Conservation (phyloP, 345 rosid genomes). For the Acer saccharum region DNA sequence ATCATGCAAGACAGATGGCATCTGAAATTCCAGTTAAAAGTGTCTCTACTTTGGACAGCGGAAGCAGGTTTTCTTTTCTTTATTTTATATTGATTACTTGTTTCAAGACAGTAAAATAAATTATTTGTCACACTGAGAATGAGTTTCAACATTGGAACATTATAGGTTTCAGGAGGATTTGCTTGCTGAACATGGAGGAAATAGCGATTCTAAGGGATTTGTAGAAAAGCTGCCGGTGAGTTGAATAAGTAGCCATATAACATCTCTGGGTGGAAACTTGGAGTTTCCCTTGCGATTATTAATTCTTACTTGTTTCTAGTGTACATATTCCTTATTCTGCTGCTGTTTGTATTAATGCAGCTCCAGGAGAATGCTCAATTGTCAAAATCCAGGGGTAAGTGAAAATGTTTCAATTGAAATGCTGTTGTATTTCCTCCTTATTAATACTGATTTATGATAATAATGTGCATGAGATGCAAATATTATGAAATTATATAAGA, state of each 20-base stretch:
- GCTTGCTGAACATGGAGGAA: slow-evolving; percentile 34
- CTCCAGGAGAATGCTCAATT: slow-evolving; percentile 32
- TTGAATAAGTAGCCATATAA: slow-evolving; percentile 1
- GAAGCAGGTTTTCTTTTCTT: slow-evolving; percentile 50
- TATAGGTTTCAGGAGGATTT: slow-evolving; percentile 45
- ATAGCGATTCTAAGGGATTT: slow-evolving; percentile 29
- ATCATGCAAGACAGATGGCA: slow-evolving; percentile 41
- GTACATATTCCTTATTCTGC: neutral
- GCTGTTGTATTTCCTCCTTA: neutral
- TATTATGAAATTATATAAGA: neutral
- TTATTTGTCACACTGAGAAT: slow-evolving; percentile 13
- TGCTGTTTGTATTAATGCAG: slow-evolving; percentile 36
- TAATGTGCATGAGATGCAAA: neutral
- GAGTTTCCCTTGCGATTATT: neutral
- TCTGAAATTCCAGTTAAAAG: slow-evolving; percentile 45
- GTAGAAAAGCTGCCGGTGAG: slow-evolving; percentile 46
- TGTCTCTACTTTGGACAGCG: slow-evolving; percentile 38
- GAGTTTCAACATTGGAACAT: slow-evolving; percentile 10
- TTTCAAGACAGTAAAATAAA: slow-evolving; percentile 3
- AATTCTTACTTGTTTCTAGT: slow-evolving; percentile 18
- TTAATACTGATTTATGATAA: neutral
- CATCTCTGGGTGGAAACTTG: neutral
- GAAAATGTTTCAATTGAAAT: slow-evolving; percentile 2
- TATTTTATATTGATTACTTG: slow-evolving; percentile 2
- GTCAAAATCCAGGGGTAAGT: slow-evolving; percentile 44